Base-by-base conservation (phyloP, 495 filamentous ascomycete species). In the Talaromyces liani region DNA sequence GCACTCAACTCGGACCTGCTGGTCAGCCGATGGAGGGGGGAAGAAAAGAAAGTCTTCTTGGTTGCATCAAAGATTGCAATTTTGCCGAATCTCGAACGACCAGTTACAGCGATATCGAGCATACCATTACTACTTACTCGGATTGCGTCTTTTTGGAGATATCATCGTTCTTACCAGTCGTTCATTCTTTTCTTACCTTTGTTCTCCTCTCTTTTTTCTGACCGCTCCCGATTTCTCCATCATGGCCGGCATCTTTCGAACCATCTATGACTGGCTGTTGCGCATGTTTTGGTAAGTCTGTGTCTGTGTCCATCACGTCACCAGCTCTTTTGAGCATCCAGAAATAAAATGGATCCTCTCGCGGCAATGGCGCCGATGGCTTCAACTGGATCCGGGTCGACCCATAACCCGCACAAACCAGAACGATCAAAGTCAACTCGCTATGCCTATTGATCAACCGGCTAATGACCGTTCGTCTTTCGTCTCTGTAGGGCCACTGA, bases 181-280 rank as follows among this genome's bases (percentile, higher is more conserved):
- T 16, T 55, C 51, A 18, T 55, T 29, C 27, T 27, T 8, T 55
- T 55, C 51, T 4, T 20, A 49, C 45, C 45, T 20, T 49, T 47
- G 14, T 18, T 55, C 51, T 58, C 22, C 27, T 27, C 27, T 36
- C 31, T 58, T 58, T 58, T 58, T 8, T 16, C 8, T 49, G 49
- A 53, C 22, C n/a, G n/a, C 49, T 54, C 49, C 24, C 49, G 20
- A 54, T 16, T 9, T 54, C 49, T 3, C 18, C 24, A 54, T 54
- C 77, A 95, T 93, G 90, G 88, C 91, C 63, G 89, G 90, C 69
- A 79, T 96, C 75, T 96, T 98, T 79, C 90, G 89, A 65, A 84
- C 84, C 79, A 89, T 98, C 76, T 98, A 97, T 85, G 93, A 98
- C 87, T 97, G 92, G 92, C 83, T 98, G 73, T 77, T 98, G 78